These are phyloP conservation scores for Sporobolus alterniflorus DNA, from an alignment of 202 grass and related monocot species.

Conservation along the genomic window DNA sequence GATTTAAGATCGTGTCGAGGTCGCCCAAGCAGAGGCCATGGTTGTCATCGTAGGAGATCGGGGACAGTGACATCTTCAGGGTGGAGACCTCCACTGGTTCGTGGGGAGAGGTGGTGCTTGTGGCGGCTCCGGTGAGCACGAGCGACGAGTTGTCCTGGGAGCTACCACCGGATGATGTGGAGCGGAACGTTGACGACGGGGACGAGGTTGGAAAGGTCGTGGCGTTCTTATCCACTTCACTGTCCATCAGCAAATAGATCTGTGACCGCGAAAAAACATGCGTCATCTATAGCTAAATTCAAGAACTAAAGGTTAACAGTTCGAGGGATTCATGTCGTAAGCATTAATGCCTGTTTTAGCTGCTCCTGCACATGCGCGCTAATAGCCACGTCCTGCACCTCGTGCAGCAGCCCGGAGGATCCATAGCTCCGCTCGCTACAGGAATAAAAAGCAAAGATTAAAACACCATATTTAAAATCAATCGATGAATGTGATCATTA, in stretches of 20 bases:
- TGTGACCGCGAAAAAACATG: not conserved
- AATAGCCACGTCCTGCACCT: not conserved
- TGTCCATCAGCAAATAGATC: constrained; percentile 50
- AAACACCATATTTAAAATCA: not conserved
- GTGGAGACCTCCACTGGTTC: constrained; percentile 1
- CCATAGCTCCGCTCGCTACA: not conserved
- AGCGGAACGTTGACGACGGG: constrained; percentile 38
- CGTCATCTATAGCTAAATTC: not conserved
- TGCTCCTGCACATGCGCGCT: not conserved
- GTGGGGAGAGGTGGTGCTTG: not conserved
- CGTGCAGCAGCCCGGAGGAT: not conserved
- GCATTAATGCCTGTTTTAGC: constrained; percentile 4
- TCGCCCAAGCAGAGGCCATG: not conserved
- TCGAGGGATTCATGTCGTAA: not conserved
- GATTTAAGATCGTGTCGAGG: not conserved
- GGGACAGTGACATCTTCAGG: not conserved
- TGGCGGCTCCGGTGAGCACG: not conserved
- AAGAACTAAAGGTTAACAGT: no score
- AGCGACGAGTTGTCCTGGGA: not conserved
- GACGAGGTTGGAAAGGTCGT: not conserved
- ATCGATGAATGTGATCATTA: no score
- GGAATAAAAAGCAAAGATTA: no score
- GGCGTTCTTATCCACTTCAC: constrained; percentile 27
- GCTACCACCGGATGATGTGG: constrained; percentile 24
- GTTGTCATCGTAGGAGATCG: not conserved